Conservation (phyloP, 345 rosid genomes). For the Hibiscus trionum region DNA sequence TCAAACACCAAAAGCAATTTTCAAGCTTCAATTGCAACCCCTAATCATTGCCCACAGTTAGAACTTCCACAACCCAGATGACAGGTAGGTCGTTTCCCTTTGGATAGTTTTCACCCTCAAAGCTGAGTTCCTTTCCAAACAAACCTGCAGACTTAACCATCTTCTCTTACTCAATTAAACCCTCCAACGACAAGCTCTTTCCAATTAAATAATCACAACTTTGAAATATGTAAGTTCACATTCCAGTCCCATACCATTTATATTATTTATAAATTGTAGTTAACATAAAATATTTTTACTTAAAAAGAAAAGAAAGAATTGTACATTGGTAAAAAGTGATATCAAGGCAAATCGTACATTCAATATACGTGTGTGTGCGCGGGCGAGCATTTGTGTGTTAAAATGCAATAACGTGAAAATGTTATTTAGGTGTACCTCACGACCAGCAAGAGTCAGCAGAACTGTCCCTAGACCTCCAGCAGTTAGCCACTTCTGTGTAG, state of each 20-base stretch:
- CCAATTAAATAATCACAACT: not conserved
- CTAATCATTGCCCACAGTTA: not conserved
- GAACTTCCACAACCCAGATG: not conserved
- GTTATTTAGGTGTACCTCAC: slow-evolving; percentile 49
- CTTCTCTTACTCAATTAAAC: not conserved
- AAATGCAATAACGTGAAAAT: not conserved
- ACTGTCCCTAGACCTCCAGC: slow-evolving; percentile 97
- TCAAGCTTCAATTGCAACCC: not conserved
- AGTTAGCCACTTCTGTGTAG: slow-evolving; percentile 86
- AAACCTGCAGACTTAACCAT: not conserved
- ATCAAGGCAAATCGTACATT: not conserved
- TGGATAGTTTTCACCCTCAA: not conserved
- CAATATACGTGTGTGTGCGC: too few relatives aligned
- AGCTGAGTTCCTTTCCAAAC: not conserved
- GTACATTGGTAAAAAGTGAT: not conserved
- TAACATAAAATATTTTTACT: too few relatives aligned
- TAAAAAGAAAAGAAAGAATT: too few relatives aligned
- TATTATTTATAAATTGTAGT: too few relatives aligned
- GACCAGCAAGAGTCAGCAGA: slow-evolving; percentile 92
- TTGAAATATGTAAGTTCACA: not conserved
- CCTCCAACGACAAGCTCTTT: not conserved
- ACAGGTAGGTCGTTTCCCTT: not conserved
- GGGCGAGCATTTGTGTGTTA: not conserved
- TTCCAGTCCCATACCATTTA: too few relatives aligned
- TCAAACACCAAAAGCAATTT: not conserved